Evolutionary conservation across 169 alveolate genomes (phyloP).

Genomic region (Eimeria maxima): DNA sequence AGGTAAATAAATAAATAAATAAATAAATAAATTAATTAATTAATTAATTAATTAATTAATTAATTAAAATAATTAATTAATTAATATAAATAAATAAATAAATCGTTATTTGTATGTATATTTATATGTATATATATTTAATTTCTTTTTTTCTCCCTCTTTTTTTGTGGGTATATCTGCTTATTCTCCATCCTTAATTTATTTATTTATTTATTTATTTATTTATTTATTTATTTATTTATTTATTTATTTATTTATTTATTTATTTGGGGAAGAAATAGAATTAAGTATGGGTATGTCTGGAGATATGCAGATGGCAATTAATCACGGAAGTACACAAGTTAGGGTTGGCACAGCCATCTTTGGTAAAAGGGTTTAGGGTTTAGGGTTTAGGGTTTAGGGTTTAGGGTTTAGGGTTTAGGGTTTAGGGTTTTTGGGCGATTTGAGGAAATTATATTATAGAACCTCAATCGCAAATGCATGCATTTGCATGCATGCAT

Average conservation of each 20-base stretch:
- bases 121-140: background rate
- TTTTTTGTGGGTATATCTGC: no score
- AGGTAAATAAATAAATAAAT: background rate
- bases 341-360: constrained; percentile 80
- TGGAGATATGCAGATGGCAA: constrained; percentile 93
- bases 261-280: constrained; percentile 12
- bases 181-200: no score
- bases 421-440: background rate
- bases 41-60: no score
- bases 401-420: background rate
- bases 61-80: no score
- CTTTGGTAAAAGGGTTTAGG: constrained; percentile 65
- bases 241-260: background rate
- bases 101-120: background rate
- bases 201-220: background rate
- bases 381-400: background rate
- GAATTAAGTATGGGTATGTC: constrained; percentile 88
- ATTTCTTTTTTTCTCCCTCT: background rate
- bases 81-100: background rate
- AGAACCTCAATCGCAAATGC: no score
- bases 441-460: no score
- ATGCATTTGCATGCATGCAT: no score
- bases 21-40: no score
- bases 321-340: constrained; percentile 80
- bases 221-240: no score